phyloP scores from a whole-genome alignment of 1,284 basidiomycete species.

The Retiboletus flavoniger region DNA sequence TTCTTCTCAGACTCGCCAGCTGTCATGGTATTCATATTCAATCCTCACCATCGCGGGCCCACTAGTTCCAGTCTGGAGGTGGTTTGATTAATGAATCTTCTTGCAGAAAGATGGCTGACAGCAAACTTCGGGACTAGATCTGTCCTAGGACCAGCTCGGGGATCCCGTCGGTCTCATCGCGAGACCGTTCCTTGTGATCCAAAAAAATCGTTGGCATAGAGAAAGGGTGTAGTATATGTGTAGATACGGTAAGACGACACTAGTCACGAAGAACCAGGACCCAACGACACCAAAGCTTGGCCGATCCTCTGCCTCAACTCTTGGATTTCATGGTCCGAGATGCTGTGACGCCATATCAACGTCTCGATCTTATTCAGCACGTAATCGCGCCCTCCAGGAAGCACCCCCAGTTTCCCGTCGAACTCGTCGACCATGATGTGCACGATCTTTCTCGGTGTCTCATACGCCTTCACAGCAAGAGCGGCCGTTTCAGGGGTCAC shows the following conservation, averaged over 20 bases:
- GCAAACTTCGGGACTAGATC: too few species aligned
- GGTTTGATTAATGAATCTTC: too few species aligned
- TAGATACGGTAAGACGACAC: background rate
- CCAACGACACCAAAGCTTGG: background rate
- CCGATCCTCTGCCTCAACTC: background rate
- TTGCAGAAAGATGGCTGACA: too few species aligned
- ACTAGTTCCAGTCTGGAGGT: too few species aligned
- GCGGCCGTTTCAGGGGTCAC: background rate
- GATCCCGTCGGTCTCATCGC: too few species aligned
- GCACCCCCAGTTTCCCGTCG: background rate
- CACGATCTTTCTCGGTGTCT: background rate
- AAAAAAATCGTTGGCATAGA: background rate
- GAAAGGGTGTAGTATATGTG: background rate
- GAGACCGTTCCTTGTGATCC: background rate
- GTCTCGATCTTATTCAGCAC: conserved; percentile 16
- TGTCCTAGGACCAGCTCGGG: too few species aligned
- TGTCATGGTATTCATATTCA: too few species aligned
- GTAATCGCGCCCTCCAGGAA: conserved; percentile 1
- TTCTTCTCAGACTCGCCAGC: too few species aligned
- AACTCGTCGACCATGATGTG: background rate
- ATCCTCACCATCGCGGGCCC: too few species aligned
- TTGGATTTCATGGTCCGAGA: conserved; percentile 9
- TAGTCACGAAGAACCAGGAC: conserved; percentile 1
- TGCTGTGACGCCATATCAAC: conserved; percentile 14
- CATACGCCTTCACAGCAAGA: background rate